Base-by-base conservation (phyloP, 371 early-diverging fungal species). In the Mucor plumbeus region DNA sequence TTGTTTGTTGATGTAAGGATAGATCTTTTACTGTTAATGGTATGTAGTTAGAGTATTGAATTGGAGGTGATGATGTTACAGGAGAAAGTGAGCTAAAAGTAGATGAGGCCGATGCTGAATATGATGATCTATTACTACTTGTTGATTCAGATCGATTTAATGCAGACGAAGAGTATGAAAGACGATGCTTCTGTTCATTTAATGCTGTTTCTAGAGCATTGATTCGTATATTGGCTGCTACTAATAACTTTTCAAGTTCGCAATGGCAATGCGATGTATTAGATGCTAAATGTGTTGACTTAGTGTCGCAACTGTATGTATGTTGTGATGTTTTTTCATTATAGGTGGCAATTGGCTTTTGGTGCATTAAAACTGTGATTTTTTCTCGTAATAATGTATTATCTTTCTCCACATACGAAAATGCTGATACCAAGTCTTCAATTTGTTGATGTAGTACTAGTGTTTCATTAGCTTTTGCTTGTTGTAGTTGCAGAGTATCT, bases 371-470 rank as follows among this genome's bases (percentile, higher is more conserved):
- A 7, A 19, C 6, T 1, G n/a, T 10, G 2, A 47, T 47, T 10
- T 9, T n/a, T 4, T 47, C 47, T 47, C 21, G n/a, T 17, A 47
- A 19, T 19, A 47, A 9, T 47, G 47, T 8, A 10, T 47, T 47
- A 19, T 47, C 47, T 10, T 47, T 47, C 19, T 47, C 7, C 19
- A 19, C 47, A 19, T 85, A 76, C 3, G 87, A 87, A 14, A 87
- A 67, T 5, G 87, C 88, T 19, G 77, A 70, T 33, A 86, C 74
- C 33, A 88, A 64, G 38, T 88, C 88, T 65, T 88, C 87, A 21
- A 87, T 85, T 61, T 88, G 88, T 60, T 83, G 83, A 66, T 86
- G 82, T 10, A 88, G 63, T 59, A 57, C 65, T 65, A 40, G 50
- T 61, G 38, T 72, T 68, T 68, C 72, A 72, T 13, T 44, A 54